These are phyloP conservation scores for Paraurostyla sp. DNA, from an alignment of 73 alveolate species.

Conservation along the genomic window DNA sequence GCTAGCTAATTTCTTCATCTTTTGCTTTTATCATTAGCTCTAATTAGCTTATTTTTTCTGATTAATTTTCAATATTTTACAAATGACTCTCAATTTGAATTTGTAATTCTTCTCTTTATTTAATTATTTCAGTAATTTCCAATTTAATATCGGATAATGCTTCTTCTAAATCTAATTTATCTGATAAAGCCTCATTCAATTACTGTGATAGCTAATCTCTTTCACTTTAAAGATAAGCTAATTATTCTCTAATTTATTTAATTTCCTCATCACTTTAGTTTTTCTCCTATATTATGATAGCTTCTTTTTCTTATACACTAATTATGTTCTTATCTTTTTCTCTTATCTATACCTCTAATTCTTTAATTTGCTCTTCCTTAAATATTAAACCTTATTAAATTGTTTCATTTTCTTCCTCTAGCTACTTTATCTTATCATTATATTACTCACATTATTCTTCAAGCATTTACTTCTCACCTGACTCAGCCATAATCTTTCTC, in stretches of 20 bases:
- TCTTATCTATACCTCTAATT: background rate
- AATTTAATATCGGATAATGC: background rate
- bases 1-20: too few species aligned
- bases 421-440: background rate
- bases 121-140: background rate
- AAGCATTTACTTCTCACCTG: slow-evolving; percentile 51
- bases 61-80: background rate
- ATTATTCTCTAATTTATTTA: background rate
- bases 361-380: slow-evolving; percentile 40
- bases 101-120: slow-evolving; percentile 6
- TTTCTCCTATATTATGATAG: background rate
- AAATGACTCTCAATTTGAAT: background rate
- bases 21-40: too few species aligned
- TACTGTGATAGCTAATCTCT: background rate
- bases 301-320: background rate
- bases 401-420: slow-evolving; percentile 37
- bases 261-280: background rate
- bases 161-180: background rate
- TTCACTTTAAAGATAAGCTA: background rate
- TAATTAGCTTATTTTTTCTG: background rate
- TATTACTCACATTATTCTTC: slow-evolving; percentile 23
- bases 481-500: slow-evolving; percentile 34
- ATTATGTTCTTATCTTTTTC: background rate
- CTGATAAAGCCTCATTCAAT: background rate
- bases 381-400: background rate